These are phyloP conservation scores for Bolboschoenoplectus hybrid DNA, from an alignment of 202 grass and related monocot genomes.

Conservation along the genomic window DNA sequence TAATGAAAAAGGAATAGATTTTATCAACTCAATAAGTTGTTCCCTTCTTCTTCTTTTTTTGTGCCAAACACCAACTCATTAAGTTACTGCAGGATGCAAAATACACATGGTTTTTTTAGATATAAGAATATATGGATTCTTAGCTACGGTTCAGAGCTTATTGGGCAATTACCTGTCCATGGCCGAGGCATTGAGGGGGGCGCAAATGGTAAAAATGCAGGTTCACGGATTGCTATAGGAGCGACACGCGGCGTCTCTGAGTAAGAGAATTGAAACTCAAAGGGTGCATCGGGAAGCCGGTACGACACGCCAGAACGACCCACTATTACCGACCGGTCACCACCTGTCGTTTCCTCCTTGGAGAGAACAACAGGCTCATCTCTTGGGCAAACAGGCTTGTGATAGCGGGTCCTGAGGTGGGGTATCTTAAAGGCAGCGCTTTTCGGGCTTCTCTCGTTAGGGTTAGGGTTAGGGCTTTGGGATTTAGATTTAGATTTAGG, in stretches of 20 bases:
- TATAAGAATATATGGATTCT: background rate
- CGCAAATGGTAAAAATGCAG: slow-evolving; percentile 94
- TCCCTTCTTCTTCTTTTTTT: too few species aligned
- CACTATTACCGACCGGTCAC: slow-evolving; percentile 68
- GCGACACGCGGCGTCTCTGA: slow-evolving; percentile 78
- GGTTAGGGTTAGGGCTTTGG: slow-evolving; percentile 16
- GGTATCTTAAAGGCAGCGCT: slow-evolving; percentile 56
- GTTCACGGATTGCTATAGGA: slow-evolving; percentile 90
- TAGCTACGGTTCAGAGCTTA: background rate
- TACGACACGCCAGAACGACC: slow-evolving; percentile 71
- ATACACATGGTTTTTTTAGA: background rate
- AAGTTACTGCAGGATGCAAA: too few species aligned
- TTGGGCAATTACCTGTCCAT: slow-evolving; percentile 55
- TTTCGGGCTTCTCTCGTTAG: background rate
- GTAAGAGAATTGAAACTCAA: slow-evolving; percentile 97
- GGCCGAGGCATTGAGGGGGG: slow-evolving; percentile 92
- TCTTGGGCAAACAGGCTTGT: slow-evolving; percentile 66
- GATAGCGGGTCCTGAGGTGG: slow-evolving; percentile 73
- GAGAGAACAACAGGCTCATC: slow-evolving; percentile 59
- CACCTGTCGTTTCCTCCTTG: slow-evolving; percentile 43
- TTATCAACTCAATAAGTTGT: background rate
- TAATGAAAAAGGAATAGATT: background rate
- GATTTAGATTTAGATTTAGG: slow-evolving; percentile 1
- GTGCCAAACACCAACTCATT: too few species aligned
- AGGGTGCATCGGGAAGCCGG: slow-evolving; percentile 79